phyloP scores from a whole-genome alignment of 352 stramenopile genomes.

The Phytophthora nicotianae region DNA sequence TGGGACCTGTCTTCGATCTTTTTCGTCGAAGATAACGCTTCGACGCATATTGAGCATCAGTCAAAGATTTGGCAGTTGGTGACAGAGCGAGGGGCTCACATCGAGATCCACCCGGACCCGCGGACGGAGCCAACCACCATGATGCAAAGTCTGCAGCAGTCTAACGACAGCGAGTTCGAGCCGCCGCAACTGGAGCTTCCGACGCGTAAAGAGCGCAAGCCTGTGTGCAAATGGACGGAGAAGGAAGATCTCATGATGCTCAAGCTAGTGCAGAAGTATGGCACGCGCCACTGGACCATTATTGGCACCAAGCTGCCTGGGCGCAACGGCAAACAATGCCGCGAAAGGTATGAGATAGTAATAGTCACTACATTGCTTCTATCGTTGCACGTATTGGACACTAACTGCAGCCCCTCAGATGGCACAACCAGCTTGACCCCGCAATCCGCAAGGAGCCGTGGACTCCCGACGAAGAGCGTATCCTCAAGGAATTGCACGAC shows the following conservation, averaged over 20 bases:
- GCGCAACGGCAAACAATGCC: slow-evolving; percentile 94
- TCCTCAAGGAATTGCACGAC: slow-evolving; percentile 76
- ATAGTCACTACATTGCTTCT: too few species aligned
- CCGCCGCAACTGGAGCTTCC: slow-evolving; percentile 9
- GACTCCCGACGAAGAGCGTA: slow-evolving; percentile 88
- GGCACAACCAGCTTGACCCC: slow-evolving; percentile 96
- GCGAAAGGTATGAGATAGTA: slow-evolving; percentile 91
- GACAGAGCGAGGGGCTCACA: slow-evolving; percentile 17
- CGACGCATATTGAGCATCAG: slow-evolving; percentile 44
- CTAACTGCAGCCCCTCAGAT: slow-evolving; percentile 53
- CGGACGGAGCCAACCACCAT: slow-evolving; percentile 12
- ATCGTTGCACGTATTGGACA: too few species aligned
- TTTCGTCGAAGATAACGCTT: slow-evolving; percentile 57
- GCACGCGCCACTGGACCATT: slow-evolving; percentile 96
- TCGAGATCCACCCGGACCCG: slow-evolving; percentile 30
- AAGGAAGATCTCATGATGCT: slow-evolving; percentile 91
- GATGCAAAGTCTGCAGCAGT: slow-evolving; percentile 18
- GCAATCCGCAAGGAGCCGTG: slow-evolving; percentile 93
- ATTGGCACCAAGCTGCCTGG: slow-evolving; percentile 97
- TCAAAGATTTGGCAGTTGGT: slow-evolving; percentile 61
- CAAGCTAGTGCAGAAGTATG: slow-evolving; percentile 90
- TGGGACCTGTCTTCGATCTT: slow-evolving; percentile 48
- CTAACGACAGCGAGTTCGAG: background rate
- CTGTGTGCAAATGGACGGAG: slow-evolving; percentile 85
- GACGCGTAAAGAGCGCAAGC: slow-evolving; percentile 68